These are phyloP conservation scores for Trapa bicornis DNA, from an alignment of 345 rosid species.

Conservation along the genomic window DNA sequence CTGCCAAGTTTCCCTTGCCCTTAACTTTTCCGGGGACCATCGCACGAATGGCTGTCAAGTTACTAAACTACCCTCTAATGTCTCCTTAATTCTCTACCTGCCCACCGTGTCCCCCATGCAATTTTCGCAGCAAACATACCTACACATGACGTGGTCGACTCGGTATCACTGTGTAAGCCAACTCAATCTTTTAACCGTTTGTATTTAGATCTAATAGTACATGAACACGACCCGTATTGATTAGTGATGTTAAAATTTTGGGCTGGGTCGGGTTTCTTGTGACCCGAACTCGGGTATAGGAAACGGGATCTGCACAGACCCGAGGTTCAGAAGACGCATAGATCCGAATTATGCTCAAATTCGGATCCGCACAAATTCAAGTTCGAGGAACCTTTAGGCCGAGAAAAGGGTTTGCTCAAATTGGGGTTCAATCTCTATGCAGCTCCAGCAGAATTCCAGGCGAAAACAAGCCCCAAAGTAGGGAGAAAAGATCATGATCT, in stretches of 20 bases:
- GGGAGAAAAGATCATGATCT: constrained; percentile 30
- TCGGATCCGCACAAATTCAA: background rate
- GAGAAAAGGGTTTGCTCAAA: too few species aligned
- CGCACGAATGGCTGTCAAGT: background rate
- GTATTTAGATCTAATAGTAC: too few species aligned
- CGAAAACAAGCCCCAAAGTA: background rate
- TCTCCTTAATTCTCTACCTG: background rate
- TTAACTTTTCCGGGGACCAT: background rate
- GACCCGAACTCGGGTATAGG: too few species aligned
- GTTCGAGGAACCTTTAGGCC: background rate
- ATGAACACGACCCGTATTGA: too few species aligned
- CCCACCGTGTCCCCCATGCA: background rate
- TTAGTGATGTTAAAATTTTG: too few species aligned
- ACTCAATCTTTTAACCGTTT: too few species aligned
- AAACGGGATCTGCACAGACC: too few species aligned
- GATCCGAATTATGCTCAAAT: too few species aligned
- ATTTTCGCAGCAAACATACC: too few species aligned
- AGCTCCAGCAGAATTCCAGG: background rate
- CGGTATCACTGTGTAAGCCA: background rate
- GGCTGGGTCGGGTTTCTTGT: too few species aligned
- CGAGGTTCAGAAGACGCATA: too few species aligned
- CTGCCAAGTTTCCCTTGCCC: constrained; percentile 23
- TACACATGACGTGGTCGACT: background rate
- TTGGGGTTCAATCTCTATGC: constrained; percentile 7
- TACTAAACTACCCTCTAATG: background rate